Evolutionary conservation across 208 protist genomes (phyloP), one percentile per base, ranked within the genome.

Genomic region (Crithidia brevicula): DNA sequence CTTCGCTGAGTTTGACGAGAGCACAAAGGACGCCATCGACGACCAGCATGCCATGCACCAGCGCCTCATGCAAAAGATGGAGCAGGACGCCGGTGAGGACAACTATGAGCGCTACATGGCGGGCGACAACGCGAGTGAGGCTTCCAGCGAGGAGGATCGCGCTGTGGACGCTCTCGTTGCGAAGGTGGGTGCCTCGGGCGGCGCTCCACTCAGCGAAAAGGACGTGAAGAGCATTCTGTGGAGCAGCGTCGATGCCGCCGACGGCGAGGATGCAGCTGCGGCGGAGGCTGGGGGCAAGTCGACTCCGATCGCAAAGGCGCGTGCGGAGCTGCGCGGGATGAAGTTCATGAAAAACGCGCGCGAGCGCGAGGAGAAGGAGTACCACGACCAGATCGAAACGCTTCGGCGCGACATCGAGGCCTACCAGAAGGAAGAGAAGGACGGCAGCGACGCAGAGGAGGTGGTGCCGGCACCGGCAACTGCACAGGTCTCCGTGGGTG

Each of bases 1-100:
- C 0, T 93, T 95, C 68, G 87, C 84, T 7, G 54, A 94, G 33
- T 91, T 89, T 52, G 89, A 95, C 63, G 77, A 54, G 1, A 80
- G 77, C 33, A 85, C 89, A 1, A 94, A 95, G 70, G 91, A 95
- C 36, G 91, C 94, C n/a, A 78, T 97, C 46, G 77, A 95, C 42
- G 87, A 96, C 49, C 94, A 97, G 79, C 74, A 91, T 40, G 34
- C 79, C 50, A 52, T 86, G n/a, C 91, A 96, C 63, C 88, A 95
- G 71, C 49, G 72, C n/a, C 84, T 97, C 20, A 97, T 96, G 91
- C 76, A 84, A 62, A 94, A 94, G 60, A 92, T 94, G 83, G 89
- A 95, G n/a, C 77, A 94, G 76, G 88, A 86, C 46, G 90, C 89
- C 4, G 88, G 89, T 16, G 86, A 91, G 46, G 86, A 89, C 49